These are phyloP conservation scores for Cyberlindnera mycetangii DNA, from an alignment of 805 yeast genomes.

Conservation along the genomic window DNA sequence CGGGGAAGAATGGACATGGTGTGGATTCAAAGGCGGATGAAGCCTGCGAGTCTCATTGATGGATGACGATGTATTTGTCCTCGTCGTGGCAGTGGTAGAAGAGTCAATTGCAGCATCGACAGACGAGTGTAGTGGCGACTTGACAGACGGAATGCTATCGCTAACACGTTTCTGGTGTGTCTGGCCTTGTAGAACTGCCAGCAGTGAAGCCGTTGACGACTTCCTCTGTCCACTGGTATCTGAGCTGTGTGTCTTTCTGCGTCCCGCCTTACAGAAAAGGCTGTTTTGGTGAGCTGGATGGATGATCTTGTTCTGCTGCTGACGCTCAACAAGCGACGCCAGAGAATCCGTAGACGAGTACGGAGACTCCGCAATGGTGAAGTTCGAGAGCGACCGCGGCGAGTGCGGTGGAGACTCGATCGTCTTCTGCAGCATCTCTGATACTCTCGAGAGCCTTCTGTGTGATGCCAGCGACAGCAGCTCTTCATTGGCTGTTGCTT, in stretches of 20 bases:
- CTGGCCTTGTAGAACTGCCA: constrained; percentile 13
- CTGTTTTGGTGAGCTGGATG: constrained; percentile 40
- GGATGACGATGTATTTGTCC: background rate
- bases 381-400: constrained; percentile 11
- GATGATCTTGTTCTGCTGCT: constrained; percentile 37
- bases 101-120: background rate
- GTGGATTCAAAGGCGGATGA: constrained; percentile 26
- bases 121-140: constrained; percentile 19
- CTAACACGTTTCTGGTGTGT: constrained; percentile 6
- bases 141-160: constrained; percentile 13
- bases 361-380: constrained; percentile 18
- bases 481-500: constrained; percentile 7
- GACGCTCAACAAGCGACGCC: constrained; percentile 38
- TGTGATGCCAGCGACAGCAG: background rate
- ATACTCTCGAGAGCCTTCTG: constrained; percentile 18
- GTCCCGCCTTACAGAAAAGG: constrained; percentile 22
- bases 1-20: constrained; percentile 28
- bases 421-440: constrained; percentile 19
- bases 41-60: constrained; percentile 16
- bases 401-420: constrained; percentile 21
- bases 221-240: constrained; percentile 11
- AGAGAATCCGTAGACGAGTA: constrained; percentile 37
- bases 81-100: background rate
- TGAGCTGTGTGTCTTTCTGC: background rate
- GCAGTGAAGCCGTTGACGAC: constrained; percentile 21